These are phyloP conservation scores for Amphibolis antarctica DNA, from an alignment of 106 monocot species.

Conservation along the genomic window DNA sequence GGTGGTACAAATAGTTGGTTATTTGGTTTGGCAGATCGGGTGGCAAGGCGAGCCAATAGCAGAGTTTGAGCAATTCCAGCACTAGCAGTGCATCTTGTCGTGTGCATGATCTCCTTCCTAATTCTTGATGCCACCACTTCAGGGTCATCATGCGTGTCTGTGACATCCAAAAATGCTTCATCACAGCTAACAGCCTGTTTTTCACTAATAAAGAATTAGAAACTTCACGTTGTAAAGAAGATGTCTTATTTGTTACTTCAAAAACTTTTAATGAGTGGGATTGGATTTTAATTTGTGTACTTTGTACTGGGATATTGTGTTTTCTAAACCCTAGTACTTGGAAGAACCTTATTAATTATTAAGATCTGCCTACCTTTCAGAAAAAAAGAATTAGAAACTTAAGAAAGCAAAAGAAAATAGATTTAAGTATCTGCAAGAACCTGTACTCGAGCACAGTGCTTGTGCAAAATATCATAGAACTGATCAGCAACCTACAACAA, in stretches of 20 bases:
- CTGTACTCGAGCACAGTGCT: conserved; percentile 67
- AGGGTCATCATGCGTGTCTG: conserved; percentile 37
- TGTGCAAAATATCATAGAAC: conserved; percentile 83
- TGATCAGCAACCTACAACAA: conserved; percentile 87
- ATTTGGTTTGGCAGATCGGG: conserved; percentile 88
- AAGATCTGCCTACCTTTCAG: no score
- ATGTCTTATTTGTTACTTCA: no score
- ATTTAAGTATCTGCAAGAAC: not conserved
- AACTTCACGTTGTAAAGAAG: no score
- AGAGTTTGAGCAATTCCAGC: conserved; percentile 84
- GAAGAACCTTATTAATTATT: no score
- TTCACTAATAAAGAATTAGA: conserved; percentile 9
- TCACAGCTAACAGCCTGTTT: conserved; percentile 91
- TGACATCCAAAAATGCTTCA: conserved; percentile 87
- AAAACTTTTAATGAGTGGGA: no score
- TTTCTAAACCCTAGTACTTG: no score
- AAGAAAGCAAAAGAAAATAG: not conserved
- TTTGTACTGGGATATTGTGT: no score
- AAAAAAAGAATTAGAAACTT: conserved; percentile 4
- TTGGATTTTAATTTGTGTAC: no score
- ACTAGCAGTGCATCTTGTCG: conserved; percentile 77
- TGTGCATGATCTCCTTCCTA: conserved; percentile 66
- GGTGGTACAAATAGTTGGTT: conserved; percentile 68
- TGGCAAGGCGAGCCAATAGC: conserved; percentile 82
- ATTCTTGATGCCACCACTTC: conserved; percentile 47